Base-by-base conservation (phyloP, 2,329 filamentous ascomycete genomes). In the Cytospora piceicola region DNA sequence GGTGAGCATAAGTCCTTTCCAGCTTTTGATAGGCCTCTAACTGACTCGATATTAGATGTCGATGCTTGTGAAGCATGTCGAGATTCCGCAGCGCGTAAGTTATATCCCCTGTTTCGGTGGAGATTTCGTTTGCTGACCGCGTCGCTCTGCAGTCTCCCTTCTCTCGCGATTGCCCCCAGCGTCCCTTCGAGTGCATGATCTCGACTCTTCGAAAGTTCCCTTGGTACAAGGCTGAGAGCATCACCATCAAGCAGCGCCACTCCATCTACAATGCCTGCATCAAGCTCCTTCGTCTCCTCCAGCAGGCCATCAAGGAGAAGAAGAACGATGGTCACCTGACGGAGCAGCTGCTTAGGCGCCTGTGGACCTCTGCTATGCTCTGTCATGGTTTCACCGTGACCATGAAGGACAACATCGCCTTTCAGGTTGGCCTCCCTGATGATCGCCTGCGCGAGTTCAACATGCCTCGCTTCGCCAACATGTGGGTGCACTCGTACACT, bases 181-280 rank as follows among this genome's bases (percentile, higher is more conserved):
- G 88, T 17, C 84, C 87, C 1, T 90, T 85, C 64, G 88, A 90
- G 76, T 87, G 82, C 72, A 78, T 90, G 71, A 88, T 90, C 70
- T 88, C 85, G 73, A 89, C 84, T 0, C 72, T 88, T 46, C 82
- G 81, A 67, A 87, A 90, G 78, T 81, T 88, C 53, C 88, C 88
- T 0, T 90, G 88, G 88, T 81, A 84, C 66, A 80, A 81, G 73
- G 80, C 86, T 1, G 75, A 84, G 3, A 70, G 79, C 61, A 85
- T 90, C 76, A 89, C 84, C 9, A 77, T 89, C 56, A 76, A 79
- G 63, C 82, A 90, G 73, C 84, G 87, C 1, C 75, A 82, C 53
- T 75, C 79, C 9, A 76, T 89, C 30, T 87, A 82, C 71, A 77
- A 81, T 14, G 77, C 84, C 0, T 82, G 84, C 1, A 72, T 79